Evolutionary conservation across 1,284 basidiomycete genomes (phyloP).

Genomic region (Phellopilus nigrolimitatus): DNA sequence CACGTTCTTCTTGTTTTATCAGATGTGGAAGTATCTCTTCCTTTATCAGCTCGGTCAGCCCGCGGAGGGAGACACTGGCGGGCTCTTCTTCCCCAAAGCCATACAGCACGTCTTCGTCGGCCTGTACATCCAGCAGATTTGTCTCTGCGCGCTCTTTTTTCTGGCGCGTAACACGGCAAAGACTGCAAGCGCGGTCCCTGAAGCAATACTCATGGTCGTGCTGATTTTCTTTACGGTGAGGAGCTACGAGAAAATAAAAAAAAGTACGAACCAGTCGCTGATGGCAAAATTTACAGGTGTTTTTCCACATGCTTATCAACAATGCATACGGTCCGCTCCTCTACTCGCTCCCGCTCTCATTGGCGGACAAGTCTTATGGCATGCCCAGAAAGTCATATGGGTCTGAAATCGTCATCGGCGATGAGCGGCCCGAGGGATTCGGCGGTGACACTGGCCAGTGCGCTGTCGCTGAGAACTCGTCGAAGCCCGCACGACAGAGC

Average conservation of each 20-base stretch:
- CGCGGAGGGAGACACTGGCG: conserved; percentile 78
- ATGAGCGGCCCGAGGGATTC: background rate
- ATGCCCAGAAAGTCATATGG: conserved; percentile 20
- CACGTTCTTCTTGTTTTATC: conserved; percentile 83
- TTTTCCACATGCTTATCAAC: conserved; percentile 64
- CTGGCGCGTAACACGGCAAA: conserved; percentile 53
- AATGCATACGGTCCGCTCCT: conserved; percentile 66
- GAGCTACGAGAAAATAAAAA: no score
- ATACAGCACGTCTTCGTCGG: conserved; percentile 93
- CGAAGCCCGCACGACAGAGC: background rate
- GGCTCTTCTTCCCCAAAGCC: conserved; percentile 93
- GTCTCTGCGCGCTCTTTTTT: conserved; percentile 86
- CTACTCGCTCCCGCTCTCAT: conserved; percentile 66
- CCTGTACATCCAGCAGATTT: conserved; percentile 81
- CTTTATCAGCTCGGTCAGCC: conserved; percentile 78
- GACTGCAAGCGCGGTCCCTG: conserved; percentile 55
- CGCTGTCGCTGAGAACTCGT: conserved; percentile 19
- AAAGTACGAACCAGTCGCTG: background rate
- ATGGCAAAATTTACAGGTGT: conserved; percentile 39
- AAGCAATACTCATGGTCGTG: conserved; percentile 81
- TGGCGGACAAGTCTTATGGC: conserved; percentile 47
- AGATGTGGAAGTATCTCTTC: conserved; percentile 88
- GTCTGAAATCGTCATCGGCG: background rate
- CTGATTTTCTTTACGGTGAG: conserved; percentile 76
- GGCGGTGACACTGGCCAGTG: conserved; percentile 24